phyloP scores from a whole-genome alignment of 331 rosid genomes.

The Saraca asoca region DNA sequence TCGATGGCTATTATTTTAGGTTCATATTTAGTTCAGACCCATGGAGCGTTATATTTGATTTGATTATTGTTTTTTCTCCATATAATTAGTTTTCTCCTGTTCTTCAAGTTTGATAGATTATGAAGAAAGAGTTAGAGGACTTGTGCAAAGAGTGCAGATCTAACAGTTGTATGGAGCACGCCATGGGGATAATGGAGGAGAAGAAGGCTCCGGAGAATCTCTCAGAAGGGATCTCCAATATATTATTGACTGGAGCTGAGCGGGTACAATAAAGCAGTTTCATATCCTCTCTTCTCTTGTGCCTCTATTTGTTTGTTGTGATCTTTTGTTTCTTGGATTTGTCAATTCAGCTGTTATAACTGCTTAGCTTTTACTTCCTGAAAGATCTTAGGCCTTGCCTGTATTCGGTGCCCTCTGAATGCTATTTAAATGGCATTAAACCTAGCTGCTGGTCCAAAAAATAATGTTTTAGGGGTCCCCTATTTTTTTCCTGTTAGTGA shows the following conservation, averaged over 20 bases:
- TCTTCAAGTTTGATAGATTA: constrained; percentile 39
- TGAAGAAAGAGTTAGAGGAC: constrained; percentile 49
- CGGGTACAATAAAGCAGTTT: constrained; percentile 35
- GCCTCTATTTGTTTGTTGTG: constrained; percentile 12
- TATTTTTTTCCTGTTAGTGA: too few species aligned
- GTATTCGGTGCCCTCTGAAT: too few species aligned
- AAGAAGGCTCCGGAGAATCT: constrained; percentile 47
- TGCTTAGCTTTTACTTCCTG: too few species aligned
- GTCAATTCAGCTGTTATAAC: not conserved
- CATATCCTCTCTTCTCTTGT: not conserved
- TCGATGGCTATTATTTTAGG: constrained; percentile 11
- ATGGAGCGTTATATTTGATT: constrained; percentile 6
- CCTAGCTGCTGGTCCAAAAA: too few species aligned
- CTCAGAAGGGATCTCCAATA: constrained; percentile 46
- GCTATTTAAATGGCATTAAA: too few species aligned
- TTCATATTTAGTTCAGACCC: not conserved
- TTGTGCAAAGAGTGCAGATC: constrained; percentile 47
- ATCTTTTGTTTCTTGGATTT: not conserved
- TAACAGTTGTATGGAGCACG: constrained; percentile 52
- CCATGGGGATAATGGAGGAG: constrained; percentile 54
- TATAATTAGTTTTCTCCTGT: not conserved
- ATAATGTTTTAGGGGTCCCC: too few species aligned
- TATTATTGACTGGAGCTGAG: constrained; percentile 47
- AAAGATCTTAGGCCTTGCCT: too few species aligned
- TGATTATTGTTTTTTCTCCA: constrained; percentile 9